These are phyloP conservation scores for Rhododendron mucronatum DNA, from an alignment of 148 eudicot genomes.

Conservation along the genomic window DNA sequence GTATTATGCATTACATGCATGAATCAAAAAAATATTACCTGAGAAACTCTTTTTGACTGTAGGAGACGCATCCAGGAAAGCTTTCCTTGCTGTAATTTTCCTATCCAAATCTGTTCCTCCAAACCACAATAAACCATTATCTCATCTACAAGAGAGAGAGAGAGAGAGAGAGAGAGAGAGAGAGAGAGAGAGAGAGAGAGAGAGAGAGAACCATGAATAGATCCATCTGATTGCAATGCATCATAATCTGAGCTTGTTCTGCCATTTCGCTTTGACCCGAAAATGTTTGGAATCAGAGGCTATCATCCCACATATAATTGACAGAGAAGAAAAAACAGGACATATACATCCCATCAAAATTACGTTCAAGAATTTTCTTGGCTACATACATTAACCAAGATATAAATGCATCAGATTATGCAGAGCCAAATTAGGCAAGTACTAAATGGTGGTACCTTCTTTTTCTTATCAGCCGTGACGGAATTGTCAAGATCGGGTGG, in stretches of 20 bases:
- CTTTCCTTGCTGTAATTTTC: conserved; percentile 34
- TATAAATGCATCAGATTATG: not conserved
- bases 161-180: not conserved
- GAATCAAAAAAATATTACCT: conserved; percentile 20
- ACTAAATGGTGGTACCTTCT: conserved; percentile 27
- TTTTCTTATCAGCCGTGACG: conserved; percentile 34
- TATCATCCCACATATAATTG: conserved; percentile 2
- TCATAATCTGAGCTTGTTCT: conserved; percentile 43
- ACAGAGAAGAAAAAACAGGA: not conserved
- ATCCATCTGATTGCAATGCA: conserved; percentile 33
- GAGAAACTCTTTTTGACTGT: conserved; percentile 39
- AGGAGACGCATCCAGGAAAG: conserved; percentile 34
- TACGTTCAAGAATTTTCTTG: not conserved
- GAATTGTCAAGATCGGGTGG: conserved; percentile 19
- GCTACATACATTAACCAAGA: not conserved
- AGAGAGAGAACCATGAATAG: conserved; percentile 12
- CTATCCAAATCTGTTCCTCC: conserved; percentile 34
- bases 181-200: not conserved
- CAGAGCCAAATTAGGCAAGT: not conserved
- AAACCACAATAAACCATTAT: not conserved
- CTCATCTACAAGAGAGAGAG: not conserved
- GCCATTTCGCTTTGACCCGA: conserved; percentile 40
- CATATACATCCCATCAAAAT: not conserved
- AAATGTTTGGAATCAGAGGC: conserved; percentile 63
- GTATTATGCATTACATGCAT: not conserved